Conservation (phyloP, 768 basidiomycete genomes). For the Psilocybe tampanensis region DNA sequence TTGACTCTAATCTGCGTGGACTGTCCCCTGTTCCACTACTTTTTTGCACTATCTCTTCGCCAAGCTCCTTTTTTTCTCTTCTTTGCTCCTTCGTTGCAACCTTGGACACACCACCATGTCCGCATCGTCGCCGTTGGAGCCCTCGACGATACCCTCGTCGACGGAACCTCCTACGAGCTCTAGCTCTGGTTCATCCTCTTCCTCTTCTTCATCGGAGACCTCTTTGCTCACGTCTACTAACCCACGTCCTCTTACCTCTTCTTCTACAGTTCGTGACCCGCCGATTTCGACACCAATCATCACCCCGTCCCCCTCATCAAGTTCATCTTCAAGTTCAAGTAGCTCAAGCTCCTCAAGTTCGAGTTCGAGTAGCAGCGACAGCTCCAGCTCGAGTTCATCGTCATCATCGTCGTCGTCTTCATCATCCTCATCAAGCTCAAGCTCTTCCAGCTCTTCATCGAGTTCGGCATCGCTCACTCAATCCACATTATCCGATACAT, state of each 20-base stretch:
- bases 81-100: not conserved
- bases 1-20: not conserved
- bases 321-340: not conserved
- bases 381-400: not conserved
- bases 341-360: not conserved
- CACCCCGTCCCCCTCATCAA: constrained; percentile 3
- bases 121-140: not conserved
- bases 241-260: not conserved
- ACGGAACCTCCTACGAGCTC: not conserved
- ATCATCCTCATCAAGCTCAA: not conserved
- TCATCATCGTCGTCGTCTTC: not conserved
- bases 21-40: not conserved
- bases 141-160: not conserved
- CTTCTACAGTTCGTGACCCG: not conserved
- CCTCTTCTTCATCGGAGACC: not conserved
- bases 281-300: constrained; percentile 1
- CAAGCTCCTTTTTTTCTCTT: not conserved
- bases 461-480: constrained; percentile 1
- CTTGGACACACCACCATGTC: not conserved
- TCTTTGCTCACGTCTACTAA: not conserved
- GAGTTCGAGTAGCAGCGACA: not conserved
- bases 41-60: not conserved
- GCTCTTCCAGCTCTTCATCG: constrained; percentile 1
- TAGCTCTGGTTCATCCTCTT: constrained; percentile 8
- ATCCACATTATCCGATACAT: constrained; percentile 10